These are phyloP conservation scores for Aspergillus funiculosus DNA, from an alignment of 495 filamentous ascomycete genomes.

Conservation along the genomic window DNA sequence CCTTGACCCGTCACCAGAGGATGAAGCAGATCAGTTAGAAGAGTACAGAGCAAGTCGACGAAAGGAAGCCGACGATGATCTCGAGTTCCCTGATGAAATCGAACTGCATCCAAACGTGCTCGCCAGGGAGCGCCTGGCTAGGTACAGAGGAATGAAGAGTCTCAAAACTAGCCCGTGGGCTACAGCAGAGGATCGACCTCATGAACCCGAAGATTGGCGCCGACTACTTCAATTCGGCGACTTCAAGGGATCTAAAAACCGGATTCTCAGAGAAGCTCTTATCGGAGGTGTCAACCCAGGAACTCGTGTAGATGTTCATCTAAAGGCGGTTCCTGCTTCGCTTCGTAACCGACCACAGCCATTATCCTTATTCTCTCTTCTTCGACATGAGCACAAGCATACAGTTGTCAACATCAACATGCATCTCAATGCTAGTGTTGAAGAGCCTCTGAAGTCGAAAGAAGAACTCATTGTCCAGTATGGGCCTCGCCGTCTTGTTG, in stretches of 20 bases:
- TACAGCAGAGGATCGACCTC: slow-evolving; percentile 73
- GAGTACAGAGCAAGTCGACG: slow-evolving; percentile 71
- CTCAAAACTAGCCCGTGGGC: slow-evolving; percentile 82
- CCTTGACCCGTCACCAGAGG: slow-evolving; percentile 76
- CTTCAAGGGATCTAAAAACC: slow-evolving; percentile 73
- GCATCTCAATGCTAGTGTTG: slow-evolving; percentile 64
- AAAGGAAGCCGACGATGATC: slow-evolving; percentile 77
- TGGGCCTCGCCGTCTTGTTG: slow-evolving; percentile 74
- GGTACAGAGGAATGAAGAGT: slow-evolving; percentile 87
- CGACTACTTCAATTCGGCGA: slow-evolving; percentile 76
- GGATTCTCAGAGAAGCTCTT: slow-evolving; percentile 70
- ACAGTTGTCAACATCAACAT: slow-evolving; percentile 83
- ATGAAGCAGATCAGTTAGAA: slow-evolving; percentile 72
- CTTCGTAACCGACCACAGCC: slow-evolving; percentile 55
- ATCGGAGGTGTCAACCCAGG: slow-evolving; percentile 80
- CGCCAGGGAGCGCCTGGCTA: slow-evolving; percentile 74
- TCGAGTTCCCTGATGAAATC: slow-evolving; percentile 95
- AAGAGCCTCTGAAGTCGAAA: slow-evolving; percentile 77
- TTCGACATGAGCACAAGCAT: slow-evolving; percentile 91
- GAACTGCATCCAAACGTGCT: slow-evolving; percentile 84
- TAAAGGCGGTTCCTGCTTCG: slow-evolving; percentile 63
- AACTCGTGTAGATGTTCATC: slow-evolving; percentile 70
- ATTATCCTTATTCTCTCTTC: slow-evolving; percentile 69
- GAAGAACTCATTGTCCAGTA: slow-evolving; percentile 83
- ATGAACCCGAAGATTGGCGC: slow-evolving; percentile 85